Evolutionary conservation across 208 protist genomes (phyloP), one percentile per base, ranked within the genome.

Genomic region (Trichomonas tenax): DNA sequence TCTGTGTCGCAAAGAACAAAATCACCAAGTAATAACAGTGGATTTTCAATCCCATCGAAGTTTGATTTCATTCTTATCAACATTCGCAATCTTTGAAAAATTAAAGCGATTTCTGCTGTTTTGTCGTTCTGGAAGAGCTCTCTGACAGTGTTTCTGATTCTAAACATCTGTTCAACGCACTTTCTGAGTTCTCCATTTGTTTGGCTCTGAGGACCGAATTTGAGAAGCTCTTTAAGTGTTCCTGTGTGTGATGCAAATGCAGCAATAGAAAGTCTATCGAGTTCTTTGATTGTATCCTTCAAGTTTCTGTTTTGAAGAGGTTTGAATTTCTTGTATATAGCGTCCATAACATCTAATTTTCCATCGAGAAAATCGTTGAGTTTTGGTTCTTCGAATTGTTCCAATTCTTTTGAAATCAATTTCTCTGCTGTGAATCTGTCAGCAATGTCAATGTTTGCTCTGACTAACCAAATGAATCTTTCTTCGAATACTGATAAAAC

Each of bases 401-500:
- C 86, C 3, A 93, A 48, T 93, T 93, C 44, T 38, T 0, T 0
- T 40, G 17, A 58, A 44, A 26, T 58, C 48, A 38, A 17, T 48
- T 36, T 51, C 26, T 21, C 14, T n/a, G 48, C 31, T 48, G 44
- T 17, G 9, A 26, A 23, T 93, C 46, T n/a, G 17, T 93, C 44
- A 38, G n/a, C 44, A 10, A 38, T 38, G 8, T 23, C 2, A 93
- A 93, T 26, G 51, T 41, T 40, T 8, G 17, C 40, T 93, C 17
- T 34, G 3, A 93, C 26, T 51, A 93, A 51, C 40, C 44, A 51
- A 38, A 51, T 38, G 15, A 51, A 93, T 38, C 44, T 17, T 93
- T 93, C 44, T n/a, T 93, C 86, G n/a, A 93, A 93, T 49, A 48
- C 44, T 38, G 86, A 93, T 38, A 93, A 93, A 51, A 48, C 44